phyloP scores from a whole-genome alignment of 2,329 filamentous ascomycete genomes.

The Trichoderma sp. region DNA sequence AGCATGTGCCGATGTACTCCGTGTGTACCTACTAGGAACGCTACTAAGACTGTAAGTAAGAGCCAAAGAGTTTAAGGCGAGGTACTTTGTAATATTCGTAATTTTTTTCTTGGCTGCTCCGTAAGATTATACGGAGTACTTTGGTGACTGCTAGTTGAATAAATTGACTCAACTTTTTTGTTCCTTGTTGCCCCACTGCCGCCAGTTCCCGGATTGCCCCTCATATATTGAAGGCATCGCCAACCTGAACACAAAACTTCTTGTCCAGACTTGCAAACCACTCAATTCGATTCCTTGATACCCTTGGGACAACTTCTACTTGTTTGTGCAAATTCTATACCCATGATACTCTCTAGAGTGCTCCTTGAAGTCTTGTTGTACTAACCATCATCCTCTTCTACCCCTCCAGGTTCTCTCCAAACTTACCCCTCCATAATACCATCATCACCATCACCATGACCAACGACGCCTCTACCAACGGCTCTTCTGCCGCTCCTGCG shows the following conservation, averaged over 20 bases:
- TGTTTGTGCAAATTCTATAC: neutral
- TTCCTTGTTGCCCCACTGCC: constrained; percentile 9
- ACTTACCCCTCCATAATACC: neutral
- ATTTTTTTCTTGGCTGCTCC: neutral
- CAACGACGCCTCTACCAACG: constrained; percentile 37
- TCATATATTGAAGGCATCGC: constrained; percentile 20
- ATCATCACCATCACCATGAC: constrained; percentile 31
- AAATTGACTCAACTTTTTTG: neutral
- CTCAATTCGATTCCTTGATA: neutral
- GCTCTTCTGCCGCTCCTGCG: constrained; percentile 30
- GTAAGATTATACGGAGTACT: neutral
- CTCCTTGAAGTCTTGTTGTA: neutral
- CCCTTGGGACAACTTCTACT: neutral
- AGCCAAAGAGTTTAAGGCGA: neutral
- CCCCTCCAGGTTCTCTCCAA: neutral
- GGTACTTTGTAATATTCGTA: constrained; percentile 5
- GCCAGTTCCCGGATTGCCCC: neutral
- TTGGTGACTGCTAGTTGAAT: neutral
- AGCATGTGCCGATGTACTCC: constrained; percentile 5
- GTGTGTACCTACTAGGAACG: neutral
- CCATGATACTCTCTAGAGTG: neutral
- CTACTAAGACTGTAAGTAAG: neutral
- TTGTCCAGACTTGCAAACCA: neutral
- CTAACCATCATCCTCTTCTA: neutral
- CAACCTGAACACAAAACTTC: neutral